Base-by-base conservation (phyloP, 345 rosid species). In the Salix suchowensis region DNA sequence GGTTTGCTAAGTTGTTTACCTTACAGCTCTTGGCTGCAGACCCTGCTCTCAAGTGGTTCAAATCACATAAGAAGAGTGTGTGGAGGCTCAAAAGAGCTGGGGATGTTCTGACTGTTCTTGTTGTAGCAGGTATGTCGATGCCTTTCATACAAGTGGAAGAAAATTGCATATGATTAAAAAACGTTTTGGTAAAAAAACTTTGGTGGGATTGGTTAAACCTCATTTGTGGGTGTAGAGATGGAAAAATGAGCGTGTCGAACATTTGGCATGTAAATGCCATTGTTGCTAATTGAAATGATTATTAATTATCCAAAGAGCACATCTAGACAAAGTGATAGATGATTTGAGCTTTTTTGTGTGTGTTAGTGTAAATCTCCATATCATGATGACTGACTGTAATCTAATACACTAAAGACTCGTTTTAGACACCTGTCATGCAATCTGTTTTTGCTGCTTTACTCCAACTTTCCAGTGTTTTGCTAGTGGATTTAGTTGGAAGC, bases 21-120 rank as follows among this genome's bases (percentile, higher is more conserved):
- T 62, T 80, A 85, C 85, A 96, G 99, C 97, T 96, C 34, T 85
- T 96, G 86, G 97, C 94, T 5, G 88, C 86, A 28, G 92, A 96
- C 79, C 91, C 91, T 3, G 84, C 88, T 65, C 87, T 96, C 69
- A 87, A 85, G 52, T 85, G 88, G 72, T 96, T 88, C 89, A 92
- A 94, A 80, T 94, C 99, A 13, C 83, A 89, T 72, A 91, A 88
- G 85, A 89, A 84, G 87, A 46, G 89, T 18, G 97, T 90, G 15
- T 71, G 77, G 73, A 65, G 21, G 12, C 40, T 92, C 82, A 94
- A 91, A 74, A 90, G 86, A 74, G 30, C 94, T 21, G 95, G 95
- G 67, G 97, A 94, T 88, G 88, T 90, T 77, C 97, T 96, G 68
- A 96, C 95, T 0, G n/a, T 89, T 74, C 90, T 87, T 23, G 92